These are phyloP conservation scores for Ploettnerulaceae sp. DNA, from an alignment of 2,329 filamentous ascomycete genomes.

Conservation along the genomic window DNA sequence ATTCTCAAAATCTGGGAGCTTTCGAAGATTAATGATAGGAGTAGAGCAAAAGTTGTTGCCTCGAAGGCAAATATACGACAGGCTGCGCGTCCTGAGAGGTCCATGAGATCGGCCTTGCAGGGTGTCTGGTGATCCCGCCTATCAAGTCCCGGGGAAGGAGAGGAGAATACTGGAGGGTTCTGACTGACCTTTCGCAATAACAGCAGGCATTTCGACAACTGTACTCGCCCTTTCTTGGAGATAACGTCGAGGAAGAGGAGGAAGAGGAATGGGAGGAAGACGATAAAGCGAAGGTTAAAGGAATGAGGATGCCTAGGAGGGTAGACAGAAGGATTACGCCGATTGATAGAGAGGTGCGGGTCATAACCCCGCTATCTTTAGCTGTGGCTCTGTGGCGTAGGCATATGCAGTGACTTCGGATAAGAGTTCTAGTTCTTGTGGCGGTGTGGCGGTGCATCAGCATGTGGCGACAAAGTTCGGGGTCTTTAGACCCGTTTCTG, in stretches of 20 bases:
- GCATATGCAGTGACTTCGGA: too few species aligned
- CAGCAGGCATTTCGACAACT: slow-evolving; percentile 25
- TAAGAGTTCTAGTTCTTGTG: too few species aligned
- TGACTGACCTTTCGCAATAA: slow-evolving; percentile 31
- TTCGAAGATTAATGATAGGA: neutral
- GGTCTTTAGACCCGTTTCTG: too few species aligned
- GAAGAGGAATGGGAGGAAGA: neutral
- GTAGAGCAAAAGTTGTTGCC: slow-evolving; percentile 7
- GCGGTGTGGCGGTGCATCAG: too few species aligned
- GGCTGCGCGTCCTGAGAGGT: slow-evolving; percentile 8
- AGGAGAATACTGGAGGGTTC: neutral
- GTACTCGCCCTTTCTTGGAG: slow-evolving; percentile 10
- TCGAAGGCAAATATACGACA: slow-evolving; percentile 13
- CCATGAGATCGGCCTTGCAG: slow-evolving; percentile 4
- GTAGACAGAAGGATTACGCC: too few species aligned
- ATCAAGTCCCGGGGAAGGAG: slow-evolving; percentile 13
- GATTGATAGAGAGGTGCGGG: too few species aligned
- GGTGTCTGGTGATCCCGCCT: slow-evolving; percentile 14
- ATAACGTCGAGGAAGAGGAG: neutral
- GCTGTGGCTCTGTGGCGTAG: too few species aligned
- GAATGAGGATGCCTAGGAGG: too few species aligned
- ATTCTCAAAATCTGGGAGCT: too few species aligned
- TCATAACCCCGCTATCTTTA: too few species aligned
- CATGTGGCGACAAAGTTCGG: too few species aligned
- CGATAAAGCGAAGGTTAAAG: neutral